Percentiles rank a stretch among this genome's conserved stretches.
Conservation (phyloP, 768 basidiomycete species). For the Mycena haematopus region DNA sequence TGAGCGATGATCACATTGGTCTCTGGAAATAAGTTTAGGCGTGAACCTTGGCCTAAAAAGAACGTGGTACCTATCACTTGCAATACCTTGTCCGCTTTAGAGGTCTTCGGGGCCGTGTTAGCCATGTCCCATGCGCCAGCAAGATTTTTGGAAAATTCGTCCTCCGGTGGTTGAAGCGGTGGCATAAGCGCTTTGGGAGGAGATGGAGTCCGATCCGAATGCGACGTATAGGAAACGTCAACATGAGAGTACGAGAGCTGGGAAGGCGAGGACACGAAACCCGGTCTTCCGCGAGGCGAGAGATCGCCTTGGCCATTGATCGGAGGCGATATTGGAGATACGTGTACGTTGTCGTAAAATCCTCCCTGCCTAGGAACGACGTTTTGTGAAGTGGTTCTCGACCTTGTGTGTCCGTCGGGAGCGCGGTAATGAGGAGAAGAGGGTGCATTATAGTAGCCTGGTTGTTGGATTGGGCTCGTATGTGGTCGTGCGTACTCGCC, state of each 20-base stretch:
- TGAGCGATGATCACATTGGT: not conserved
- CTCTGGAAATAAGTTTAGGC: conserved; percentile 12
- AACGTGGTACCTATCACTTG: conserved; percentile 16
- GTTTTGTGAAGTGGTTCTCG: conserved; percentile 13
- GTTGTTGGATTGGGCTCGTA: conserved; percentile 12
- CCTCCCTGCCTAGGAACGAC: conserved; percentile 2
- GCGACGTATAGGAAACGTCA: not conserved
- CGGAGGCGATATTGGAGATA: conserved; percentile 7
- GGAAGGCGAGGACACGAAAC: conserved; percentile 21
- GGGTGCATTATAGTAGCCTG: conserved; percentile 6
- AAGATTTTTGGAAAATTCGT: conserved; percentile 21
- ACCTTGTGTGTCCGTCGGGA: conserved; percentile 7
- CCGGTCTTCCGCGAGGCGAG: conserved; percentile 11
- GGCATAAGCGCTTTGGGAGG: not conserved
- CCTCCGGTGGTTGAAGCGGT: conserved; percentile 12
- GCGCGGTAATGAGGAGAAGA: conserved; percentile 3
- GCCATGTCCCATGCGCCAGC: conserved; percentile 22
- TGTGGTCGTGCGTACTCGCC: conserved; percentile 18
- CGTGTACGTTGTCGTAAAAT: not conserved
- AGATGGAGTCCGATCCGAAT: not conserved
- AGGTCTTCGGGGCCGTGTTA: conserved; percentile 17
- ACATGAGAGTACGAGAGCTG: conserved; percentile 20
- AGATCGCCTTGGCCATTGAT: conserved; percentile 10
- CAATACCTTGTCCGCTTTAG: conserved; percentile 21
- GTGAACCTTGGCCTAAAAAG: not conserved